Conservation (phyloP, 768 basidiomycete genomes). For the Pulveroboletus sp. region DNA sequence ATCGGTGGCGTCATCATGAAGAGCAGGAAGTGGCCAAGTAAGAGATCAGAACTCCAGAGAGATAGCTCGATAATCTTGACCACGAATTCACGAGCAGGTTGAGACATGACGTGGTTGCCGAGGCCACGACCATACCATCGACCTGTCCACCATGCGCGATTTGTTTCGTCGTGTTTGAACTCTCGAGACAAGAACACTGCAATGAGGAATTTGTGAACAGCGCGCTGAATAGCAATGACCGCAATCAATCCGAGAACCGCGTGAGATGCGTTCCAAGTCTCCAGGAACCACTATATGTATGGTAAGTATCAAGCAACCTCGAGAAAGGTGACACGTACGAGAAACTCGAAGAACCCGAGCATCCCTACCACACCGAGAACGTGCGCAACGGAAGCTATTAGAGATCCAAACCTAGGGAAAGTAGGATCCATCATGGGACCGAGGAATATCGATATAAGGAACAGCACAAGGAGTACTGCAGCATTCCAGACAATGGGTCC, state of each 20-base stretch:
- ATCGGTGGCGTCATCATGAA: constrained; percentile 89
- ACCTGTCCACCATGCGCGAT: constrained; percentile 99
- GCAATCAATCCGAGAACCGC: constrained; percentile 92
- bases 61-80: constrained; percentile 98
- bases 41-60: constrained; percentile 91
- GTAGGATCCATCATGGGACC: constrained; percentile 84
- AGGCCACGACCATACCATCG: constrained; percentile 95
- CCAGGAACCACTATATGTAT: constrained; percentile 81
- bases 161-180: constrained; percentile 99
- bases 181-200: constrained; percentile 93
- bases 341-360: constrained; percentile 93
- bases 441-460: constrained; percentile 87
- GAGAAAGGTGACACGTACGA: constrained; percentile 49
- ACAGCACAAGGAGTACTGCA: constrained; percentile 77
- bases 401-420: constrained; percentile 86
- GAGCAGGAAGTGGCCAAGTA: constrained; percentile 81
- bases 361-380: constrained; percentile 77
- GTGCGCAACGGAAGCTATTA: constrained; percentile 91
- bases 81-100: constrained; percentile 93
- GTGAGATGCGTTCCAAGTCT: constrained; percentile 87
- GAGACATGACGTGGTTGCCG: constrained; percentile 89
- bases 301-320: constrained; percentile 10
- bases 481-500: constrained; percentile 97
- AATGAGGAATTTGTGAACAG: constrained; percentile 90
- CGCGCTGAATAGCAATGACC: constrained; percentile 87